Evolutionary conservation across 2,329 filamentous ascomycete genomes (phyloP).

Genomic region (Rhytidhysteron rufulum): DNA sequence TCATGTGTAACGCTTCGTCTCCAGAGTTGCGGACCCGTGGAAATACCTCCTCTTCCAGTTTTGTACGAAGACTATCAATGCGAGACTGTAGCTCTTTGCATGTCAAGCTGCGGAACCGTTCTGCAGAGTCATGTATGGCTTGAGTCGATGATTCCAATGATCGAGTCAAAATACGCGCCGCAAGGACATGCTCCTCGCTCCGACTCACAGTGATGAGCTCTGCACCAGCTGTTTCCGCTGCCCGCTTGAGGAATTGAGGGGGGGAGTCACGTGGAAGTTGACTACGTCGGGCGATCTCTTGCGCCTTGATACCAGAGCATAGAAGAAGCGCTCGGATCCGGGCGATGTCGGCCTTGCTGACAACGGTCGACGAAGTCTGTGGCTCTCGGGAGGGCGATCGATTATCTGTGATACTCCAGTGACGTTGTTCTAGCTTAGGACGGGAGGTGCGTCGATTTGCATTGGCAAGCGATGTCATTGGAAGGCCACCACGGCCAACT

Average conservation of each 20-base stretch:
- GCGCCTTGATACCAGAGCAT: conserved; percentile 84
- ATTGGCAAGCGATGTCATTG: conserved; percentile 26
- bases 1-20: conserved; percentile 77
- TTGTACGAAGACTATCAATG: conserved; percentile 42
- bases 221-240: conserved; percentile 41
- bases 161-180: conserved; percentile 49
- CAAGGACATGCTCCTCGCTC: conserved; percentile 52
- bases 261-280: conserved; percentile 39
- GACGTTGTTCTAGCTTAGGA: conserved; percentile 41
- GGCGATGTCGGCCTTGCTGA: conserved; percentile 66
- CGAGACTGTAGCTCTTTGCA: conserved; percentile 42
- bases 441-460: conserved; percentile 26
- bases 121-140: conserved; percentile 49
- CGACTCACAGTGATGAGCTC: conserved; percentile 44
- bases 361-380: conserved; percentile 16
- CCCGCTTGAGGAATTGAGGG: conserved; percentile 33
- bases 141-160: conserved; percentile 44
- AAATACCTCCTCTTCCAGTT: conserved; percentile 50
- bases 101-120: conserved; percentile 45
- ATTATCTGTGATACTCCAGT: conserved; percentile 57
- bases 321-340: conserved; percentile 74
- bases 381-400: conserved; percentile 32
- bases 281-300: conserved; percentile 69
- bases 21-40: conserved; percentile 63
- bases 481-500: conserved; percentile 22